Evolutionary conservation across 2,329 filamentous ascomycete species (phyloP).

Genomic region (Sclerotinia subarctica): DNA sequence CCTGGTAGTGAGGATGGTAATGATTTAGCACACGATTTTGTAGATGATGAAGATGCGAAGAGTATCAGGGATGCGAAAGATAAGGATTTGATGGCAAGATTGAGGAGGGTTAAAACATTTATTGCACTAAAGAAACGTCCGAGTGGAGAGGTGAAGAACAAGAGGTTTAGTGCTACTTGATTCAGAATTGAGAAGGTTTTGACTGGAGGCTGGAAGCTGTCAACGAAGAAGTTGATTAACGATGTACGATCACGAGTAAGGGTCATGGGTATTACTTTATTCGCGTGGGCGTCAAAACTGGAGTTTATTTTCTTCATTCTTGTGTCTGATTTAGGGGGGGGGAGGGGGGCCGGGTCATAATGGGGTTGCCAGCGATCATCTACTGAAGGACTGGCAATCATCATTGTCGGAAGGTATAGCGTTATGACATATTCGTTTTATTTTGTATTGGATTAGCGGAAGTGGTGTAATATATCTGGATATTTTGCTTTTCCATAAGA

Average conservation of each 20-base stretch:
- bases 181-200: not conserved
- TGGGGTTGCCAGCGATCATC: not conserved
- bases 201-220: not conserved
- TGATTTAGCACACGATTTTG: conserved; percentile 22
- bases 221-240: not conserved
- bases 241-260: conserved; percentile 9
- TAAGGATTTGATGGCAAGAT: conserved; percentile 69
- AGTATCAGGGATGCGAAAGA: conserved; percentile 57
- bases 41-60: conserved; percentile 40
- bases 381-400: not conserved
- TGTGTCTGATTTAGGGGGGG: not conserved
- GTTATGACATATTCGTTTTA: not conserved
- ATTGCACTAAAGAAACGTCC: conserved; percentile 59
- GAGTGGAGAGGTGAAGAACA: conserved; percentile 12
- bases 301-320: not conserved
- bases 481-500: not conserved
- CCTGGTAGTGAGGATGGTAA: conserved; percentile 15
- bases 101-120: conserved; percentile 68
- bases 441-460: not conserved
- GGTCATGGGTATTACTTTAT: conserved; percentile 2
- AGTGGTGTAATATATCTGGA: not conserved
- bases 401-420: not conserved
- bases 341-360: not conserved
- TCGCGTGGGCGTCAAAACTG: not conserved
- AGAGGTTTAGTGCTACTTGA: conserved; percentile 15